Conservation (phyloP, 2,329 filamentous ascomycete genomes). For the Gaeumannomyces tritici region DNA sequence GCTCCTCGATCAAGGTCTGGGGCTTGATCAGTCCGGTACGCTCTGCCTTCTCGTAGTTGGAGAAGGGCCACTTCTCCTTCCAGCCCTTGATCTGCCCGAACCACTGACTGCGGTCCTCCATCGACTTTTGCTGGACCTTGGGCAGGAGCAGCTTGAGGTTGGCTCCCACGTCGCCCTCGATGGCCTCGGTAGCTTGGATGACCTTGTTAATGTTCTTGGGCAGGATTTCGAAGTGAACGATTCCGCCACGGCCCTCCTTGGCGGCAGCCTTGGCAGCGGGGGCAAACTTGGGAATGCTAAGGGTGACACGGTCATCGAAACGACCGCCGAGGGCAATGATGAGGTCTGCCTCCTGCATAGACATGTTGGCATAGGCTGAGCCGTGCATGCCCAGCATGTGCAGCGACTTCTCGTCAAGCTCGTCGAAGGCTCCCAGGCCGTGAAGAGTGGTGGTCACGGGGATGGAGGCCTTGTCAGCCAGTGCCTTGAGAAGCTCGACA, state of each 20-base stretch:
- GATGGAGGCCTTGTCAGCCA: constrained; percentile 84
- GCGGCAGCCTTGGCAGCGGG: constrained; percentile 80
- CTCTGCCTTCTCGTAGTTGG: constrained; percentile 69
- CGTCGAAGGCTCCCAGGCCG: constrained; percentile 84
- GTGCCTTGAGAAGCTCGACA: constrained; percentile 66
- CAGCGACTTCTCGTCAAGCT: constrained; percentile 85
- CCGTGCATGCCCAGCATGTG: constrained; percentile 99
- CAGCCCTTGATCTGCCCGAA: constrained; percentile 81
- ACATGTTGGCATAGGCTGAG: constrained; percentile 93
- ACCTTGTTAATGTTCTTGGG: constrained; percentile 99
- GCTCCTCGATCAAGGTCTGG: constrained; percentile 81
- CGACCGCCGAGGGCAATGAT: constrained; percentile 90
- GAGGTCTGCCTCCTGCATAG: constrained; percentile 93
- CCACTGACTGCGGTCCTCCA: constrained; percentile 69
- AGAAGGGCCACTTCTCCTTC: constrained; percentile 86
- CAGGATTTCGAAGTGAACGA: constrained; percentile 96
- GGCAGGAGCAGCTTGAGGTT: constrained; percentile 73
- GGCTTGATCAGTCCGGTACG: constrained; percentile 81
- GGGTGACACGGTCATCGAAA: constrained; percentile 93
- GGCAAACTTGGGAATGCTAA: constrained; percentile 74
- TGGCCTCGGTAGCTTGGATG: constrained; percentile 87
- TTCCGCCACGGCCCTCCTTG: constrained; percentile 77
- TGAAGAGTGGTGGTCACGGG: constrained; percentile 95
- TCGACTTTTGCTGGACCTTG: constrained; percentile 50
- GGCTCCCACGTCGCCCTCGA: constrained; percentile 81